These are phyloP conservation scores for Xanthoceras sorbifolium DNA, from an alignment of 345 rosid genomes.

Conservation along the genomic window DNA sequence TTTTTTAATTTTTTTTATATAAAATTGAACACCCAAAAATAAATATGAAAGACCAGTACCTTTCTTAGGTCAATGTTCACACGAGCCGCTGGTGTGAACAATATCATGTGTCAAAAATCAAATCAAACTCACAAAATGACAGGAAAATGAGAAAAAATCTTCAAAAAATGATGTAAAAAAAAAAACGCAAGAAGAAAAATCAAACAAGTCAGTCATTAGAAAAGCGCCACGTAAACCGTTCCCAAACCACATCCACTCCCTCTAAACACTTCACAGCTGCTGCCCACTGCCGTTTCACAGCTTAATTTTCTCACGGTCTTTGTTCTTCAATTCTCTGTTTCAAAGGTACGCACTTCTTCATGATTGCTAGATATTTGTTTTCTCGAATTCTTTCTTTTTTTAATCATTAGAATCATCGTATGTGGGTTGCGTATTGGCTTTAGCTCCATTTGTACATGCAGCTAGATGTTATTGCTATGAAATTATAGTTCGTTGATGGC, in stretches of 20 bases:
- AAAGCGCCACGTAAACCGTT: constrained; percentile 51
- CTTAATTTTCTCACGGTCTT: constrained; percentile 1
- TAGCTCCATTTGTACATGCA: background rate
- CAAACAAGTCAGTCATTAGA: constrained; percentile 18
- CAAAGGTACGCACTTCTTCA: constrained; percentile 14
- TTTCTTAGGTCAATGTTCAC: background rate
- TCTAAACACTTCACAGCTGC: constrained; percentile 18
- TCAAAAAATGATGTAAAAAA: background rate
- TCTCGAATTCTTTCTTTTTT: no score
- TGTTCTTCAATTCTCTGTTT: constrained; percentile 9
- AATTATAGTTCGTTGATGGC: background rate
- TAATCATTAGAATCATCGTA: background rate
- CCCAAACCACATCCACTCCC: constrained; percentile 59
- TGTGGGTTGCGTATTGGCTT: background rate
- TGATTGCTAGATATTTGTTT: background rate
- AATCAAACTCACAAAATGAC: background rate
- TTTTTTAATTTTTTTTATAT: no score
- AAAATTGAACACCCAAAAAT: no score
- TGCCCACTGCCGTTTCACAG: background rate
- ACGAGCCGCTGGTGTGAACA: background rate
- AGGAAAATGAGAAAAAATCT: background rate
- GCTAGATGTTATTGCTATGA: background rate
- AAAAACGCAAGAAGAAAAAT: background rate
- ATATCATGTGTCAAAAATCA: background rate
- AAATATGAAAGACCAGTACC: no score